Percentiles rank a stretch among this genome's conserved stretches.
Evolutionary conservation across 139 green algal species (phyloP).

Genomic region (Coelastrella sp.): DNA sequence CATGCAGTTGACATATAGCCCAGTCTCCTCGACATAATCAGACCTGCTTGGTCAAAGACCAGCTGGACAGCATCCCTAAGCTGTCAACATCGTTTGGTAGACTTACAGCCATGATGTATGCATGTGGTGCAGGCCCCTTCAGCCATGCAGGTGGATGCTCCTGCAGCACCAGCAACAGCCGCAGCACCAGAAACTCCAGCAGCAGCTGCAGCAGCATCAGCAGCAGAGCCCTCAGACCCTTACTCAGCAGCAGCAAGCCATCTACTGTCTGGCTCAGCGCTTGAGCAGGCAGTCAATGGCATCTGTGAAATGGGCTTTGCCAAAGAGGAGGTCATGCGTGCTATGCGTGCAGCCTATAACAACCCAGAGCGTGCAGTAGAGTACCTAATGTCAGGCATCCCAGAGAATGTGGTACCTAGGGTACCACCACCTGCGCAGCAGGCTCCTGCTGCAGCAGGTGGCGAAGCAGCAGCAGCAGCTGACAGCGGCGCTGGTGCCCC

Average conservation of each 20-base stretch:
- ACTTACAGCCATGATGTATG: neutral
- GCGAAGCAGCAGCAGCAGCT: constrained; percentile 33
- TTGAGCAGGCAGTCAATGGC: constrained; percentile 79
- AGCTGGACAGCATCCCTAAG: no score
- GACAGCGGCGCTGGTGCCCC: constrained; percentile 20
- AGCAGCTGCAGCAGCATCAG: constrained; percentile 42
- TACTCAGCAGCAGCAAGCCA: constrained; percentile 72
- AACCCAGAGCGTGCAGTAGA: constrained; percentile 99
- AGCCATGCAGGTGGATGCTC: constrained; percentile 39
- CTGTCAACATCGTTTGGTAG: no score
- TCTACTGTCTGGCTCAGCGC: constrained; percentile 76
- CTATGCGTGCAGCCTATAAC: constrained; percentile 98
- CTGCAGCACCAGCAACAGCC: constrained; percentile 48
- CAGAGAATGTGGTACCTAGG: constrained; percentile 56
- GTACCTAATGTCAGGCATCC: constrained; percentile 92
- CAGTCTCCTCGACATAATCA: no score
- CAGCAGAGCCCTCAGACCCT: constrained; percentile 45
- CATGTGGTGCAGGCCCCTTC: constrained; percentile 5
- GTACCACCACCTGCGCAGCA: constrained; percentile 44
- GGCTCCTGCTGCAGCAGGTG: constrained; percentile 44
- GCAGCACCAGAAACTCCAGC: constrained; percentile 44
- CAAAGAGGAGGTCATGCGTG: constrained; percentile 75
- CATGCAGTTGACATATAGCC: neutral
- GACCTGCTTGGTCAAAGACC: no score
- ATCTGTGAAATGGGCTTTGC: constrained; percentile 98